phyloP scores from a whole-genome alignment of 1,139 yeast genomes.

The Pichia terricola region DNA sequence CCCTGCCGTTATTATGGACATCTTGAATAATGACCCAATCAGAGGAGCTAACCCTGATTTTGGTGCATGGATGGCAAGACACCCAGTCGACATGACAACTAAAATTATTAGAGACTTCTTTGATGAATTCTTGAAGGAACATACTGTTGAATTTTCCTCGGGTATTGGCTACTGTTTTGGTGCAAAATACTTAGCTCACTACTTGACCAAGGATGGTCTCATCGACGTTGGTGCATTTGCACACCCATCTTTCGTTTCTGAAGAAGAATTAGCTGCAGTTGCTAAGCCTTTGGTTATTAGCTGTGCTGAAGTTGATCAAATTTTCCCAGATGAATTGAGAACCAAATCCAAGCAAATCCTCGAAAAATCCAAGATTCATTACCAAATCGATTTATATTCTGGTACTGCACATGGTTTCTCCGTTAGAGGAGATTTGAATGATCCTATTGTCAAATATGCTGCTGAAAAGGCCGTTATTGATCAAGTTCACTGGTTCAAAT shows the following conservation, averaged over 20 bases:
- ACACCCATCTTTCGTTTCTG: constrained; percentile 66
- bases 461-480: constrained; percentile 58
- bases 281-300: constrained; percentile 54
- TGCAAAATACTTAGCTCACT: constrained; percentile 55
- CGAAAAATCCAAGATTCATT: constrained; percentile 34
- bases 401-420: constrained; percentile 69
- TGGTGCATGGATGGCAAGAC: constrained; percentile 47
- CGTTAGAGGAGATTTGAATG: constrained; percentile 58
- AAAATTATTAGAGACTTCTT: constrained; percentile 38
- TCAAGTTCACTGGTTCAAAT: constrained; percentile 44
- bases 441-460: constrained; percentile 52
- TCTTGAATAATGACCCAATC: constrained; percentile 48
- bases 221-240: constrained; percentile 61
- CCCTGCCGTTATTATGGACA: constrained; percentile 65
- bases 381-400: constrained; percentile 50
- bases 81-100: constrained; percentile 37
- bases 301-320: constrained; percentile 60
- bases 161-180: constrained; percentile 82
- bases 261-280: constrained; percentile 54
- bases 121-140: constrained; percentile 28
- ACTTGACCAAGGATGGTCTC: constrained; percentile 38
- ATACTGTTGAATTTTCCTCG: constrained; percentile 42
- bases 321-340: constrained; percentile 58
- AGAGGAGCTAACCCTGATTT: constrained; percentile 19
- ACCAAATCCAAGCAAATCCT: constrained; percentile 49